Base-by-base conservation (phyloP, 164 flowering plant species). In the Chloranthus sessilifolius region DNA sequence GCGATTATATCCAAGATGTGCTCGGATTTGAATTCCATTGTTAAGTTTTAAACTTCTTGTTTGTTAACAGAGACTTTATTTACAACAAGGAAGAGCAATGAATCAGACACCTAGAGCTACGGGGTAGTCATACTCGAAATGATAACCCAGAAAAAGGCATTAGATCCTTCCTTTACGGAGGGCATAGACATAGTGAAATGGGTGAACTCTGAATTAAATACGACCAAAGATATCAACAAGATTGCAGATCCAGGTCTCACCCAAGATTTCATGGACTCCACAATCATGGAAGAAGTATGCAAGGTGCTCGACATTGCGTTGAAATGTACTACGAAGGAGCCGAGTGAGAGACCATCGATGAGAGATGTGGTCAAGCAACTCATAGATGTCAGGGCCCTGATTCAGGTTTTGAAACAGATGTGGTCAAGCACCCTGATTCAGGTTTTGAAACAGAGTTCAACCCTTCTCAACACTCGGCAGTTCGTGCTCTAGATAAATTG, bases 111-210 rank as follows among this genome's bases (percentile, higher is more conserved):
- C 42, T 88, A 85, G 55, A 83, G 91, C 56, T 88, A 76, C 50
- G 94, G 96, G 5, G 85, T 88, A 24, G 86, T 88, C 33, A 48
- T 88, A 53, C 80, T 85, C 30, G 90, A 81, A 56, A 64, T 88
- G 59, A 50, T 88, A 50, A 82, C 83, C 2, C 28, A 91, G 50
- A 85, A 70, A 61, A 59, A 62, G 44, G 74, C 81, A 2, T 21
- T 75, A 62, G 94, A 85, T 64, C 68, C 75, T 9, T 74, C 65
- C 11, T 70, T 78, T 47, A 45, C 47, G 24, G 83, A 50, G 33
- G 24, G 45, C 33, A 62, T 39, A 16, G 80, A 74, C 34, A 65
- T 85, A 19, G 86, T 70, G 24, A 58, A 53, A 5, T 85, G 88
- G 95, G 85, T 67, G 11, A 56, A 69, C 14, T 64, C 75, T 11